These are phyloP conservation scores for Antitrichia curtipendula DNA, from an alignment of 225 moss, liverwort and hornwort genomes.

Conservation along the genomic window DNA sequence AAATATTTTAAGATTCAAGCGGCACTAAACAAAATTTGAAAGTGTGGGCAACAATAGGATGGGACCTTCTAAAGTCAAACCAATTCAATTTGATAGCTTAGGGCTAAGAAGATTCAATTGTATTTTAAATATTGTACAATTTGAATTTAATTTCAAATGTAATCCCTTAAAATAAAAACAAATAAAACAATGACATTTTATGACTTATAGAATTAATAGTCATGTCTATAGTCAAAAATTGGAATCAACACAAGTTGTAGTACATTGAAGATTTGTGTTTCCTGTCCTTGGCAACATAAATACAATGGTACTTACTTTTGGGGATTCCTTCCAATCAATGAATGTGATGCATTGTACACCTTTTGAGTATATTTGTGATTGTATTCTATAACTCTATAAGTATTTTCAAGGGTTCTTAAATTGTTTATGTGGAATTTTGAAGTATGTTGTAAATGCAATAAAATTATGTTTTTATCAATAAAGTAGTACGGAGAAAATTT, in stretches of 20 bases:
- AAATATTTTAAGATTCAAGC: neutral
- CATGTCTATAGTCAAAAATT: neutral
- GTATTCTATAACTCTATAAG: too few species aligned
- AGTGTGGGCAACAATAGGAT: neutral
- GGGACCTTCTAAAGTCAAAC: rapidly evolving
- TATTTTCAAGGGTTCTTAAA: too few species aligned
- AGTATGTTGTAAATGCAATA: neutral
- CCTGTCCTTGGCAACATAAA: neutral
- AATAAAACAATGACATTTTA: rapidly evolving
- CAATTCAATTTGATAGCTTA: neutral
- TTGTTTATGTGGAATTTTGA: neutral
- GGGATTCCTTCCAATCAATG: neutral
- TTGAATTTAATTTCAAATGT: neutral
- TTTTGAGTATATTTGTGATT: neutral
- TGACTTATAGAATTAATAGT: neutral
- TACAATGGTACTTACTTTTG: neutral
- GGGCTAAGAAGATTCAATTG: rapidly evolving
- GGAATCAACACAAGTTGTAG: neutral
- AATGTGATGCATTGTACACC: neutral
- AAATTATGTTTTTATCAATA: too few species aligned
- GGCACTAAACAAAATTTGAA: neutral
- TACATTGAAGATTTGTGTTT: neutral
- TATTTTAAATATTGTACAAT: neutral
- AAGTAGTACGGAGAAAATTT: neutral
- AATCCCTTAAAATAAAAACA: neutral